phyloP scores from a whole-genome alignment of 345 rosid species.

The Acer yangbiense region DNA sequence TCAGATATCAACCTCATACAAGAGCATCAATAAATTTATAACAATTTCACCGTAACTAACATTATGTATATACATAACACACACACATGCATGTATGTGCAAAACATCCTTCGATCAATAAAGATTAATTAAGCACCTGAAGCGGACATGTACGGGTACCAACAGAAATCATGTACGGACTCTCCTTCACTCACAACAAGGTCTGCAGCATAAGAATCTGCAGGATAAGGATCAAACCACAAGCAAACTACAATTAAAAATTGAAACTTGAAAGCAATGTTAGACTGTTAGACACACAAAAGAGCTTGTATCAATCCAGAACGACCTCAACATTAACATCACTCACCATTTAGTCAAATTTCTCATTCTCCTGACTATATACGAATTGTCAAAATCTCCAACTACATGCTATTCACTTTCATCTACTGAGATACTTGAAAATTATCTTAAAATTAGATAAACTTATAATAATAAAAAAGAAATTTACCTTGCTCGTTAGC shows the following conservation, averaged over 20 bases:
- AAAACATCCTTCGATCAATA: neutral
- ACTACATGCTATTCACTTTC: neutral
- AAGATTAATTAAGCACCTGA: conserved; percentile 53
- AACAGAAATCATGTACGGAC: conserved; percentile 87
- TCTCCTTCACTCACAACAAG: conserved; percentile 82
- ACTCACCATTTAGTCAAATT: neutral
- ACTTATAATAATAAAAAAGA: neutral
- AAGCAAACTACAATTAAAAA: neutral
- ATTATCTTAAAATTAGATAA: neutral
- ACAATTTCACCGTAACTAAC: conserved; percentile 7
- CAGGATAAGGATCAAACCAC: conserved; percentile 17
- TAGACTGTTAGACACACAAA: neutral
- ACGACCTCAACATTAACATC: neutral
- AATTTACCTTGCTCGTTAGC: conserved; percentile 45
- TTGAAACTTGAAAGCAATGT: neutral
- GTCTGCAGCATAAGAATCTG: conserved; percentile 78
- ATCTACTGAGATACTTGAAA: neutral
- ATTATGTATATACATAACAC: neutral
- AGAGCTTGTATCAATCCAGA: neutral
- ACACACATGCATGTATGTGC: neutral
- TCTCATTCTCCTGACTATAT: neutral
- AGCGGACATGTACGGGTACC: conserved; percentile 94
- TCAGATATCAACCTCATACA: conserved; percentile 17
- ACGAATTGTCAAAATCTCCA: neutral
- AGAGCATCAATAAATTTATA: conserved; percentile 17